phyloP scores from a whole-genome alignment of 805 yeast species.

The Candida pini region DNA sequence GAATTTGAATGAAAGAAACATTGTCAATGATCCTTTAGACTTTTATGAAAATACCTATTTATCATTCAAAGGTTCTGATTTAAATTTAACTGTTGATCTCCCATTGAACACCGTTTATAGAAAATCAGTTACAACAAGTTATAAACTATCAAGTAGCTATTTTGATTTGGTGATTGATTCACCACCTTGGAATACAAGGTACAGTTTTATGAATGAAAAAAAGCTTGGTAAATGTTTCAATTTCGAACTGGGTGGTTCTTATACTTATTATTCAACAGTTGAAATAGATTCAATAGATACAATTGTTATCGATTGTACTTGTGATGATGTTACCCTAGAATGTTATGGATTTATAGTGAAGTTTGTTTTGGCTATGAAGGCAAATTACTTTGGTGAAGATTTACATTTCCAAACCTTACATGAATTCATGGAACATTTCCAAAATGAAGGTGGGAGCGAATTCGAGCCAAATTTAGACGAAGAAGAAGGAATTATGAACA shows the following conservation, averaged over 20 bases:
- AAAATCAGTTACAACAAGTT: slow-evolving; percentile 47
- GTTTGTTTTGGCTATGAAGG: slow-evolving; percentile 69
- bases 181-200: slow-evolving; percentile 90
- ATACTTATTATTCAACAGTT: slow-evolving; percentile 51
- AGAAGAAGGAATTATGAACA: no score
- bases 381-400: slow-evolving; percentile 86
- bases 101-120: slow-evolving; percentile 56
- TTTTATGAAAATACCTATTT: slow-evolving; percentile 73
- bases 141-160: slow-evolving; percentile 45
- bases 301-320: slow-evolving; percentile 56
- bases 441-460: neutral
- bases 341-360: slow-evolving; percentile 76
- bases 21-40: slow-evolving; percentile 84
- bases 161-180: slow-evolving; percentile 63
- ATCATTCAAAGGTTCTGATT: slow-evolving; percentile 59
- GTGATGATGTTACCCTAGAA: slow-evolving; percentile 61
- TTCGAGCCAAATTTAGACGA: no score
- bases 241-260: slow-evolving; percentile 58
- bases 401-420: slow-evolving; percentile 81
- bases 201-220: slow-evolving; percentile 58
- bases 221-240: slow-evolving; percentile 64
- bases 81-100: slow-evolving; percentile 42
- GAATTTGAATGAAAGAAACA: slow-evolving; percentile 82
- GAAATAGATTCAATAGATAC: slow-evolving; percentile 68
- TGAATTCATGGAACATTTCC: slow-evolving; percentile 50